phyloP scores from a whole-genome alignment of 1,284 basidiomycete genomes.

The Trichosporon sp. region DNA sequence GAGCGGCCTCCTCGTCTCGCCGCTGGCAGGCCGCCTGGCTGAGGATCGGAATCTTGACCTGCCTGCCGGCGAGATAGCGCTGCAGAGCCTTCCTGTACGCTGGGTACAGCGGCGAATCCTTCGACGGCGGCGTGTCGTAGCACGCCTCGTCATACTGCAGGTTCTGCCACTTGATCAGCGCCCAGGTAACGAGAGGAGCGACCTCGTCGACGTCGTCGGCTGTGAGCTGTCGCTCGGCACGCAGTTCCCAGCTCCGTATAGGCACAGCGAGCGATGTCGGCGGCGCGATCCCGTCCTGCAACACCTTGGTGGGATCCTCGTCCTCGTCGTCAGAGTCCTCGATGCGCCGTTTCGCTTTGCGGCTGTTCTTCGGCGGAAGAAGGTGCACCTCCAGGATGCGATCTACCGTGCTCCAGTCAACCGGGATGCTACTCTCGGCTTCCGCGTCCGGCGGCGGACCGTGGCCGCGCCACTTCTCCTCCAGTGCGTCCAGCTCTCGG shows the following conservation, averaged over 20 bases:
- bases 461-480: conserved; percentile 26
- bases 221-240: conserved; percentile 53
- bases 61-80: conserved; percentile 61
- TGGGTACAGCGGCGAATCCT: conserved; percentile 51
- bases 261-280: conserved; percentile 25
- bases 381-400: conserved; percentile 71
- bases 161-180: conserved; percentile 75
- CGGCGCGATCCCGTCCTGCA: conserved; percentile 36
- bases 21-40: conserved; percentile 29
- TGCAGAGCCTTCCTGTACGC: conserved; percentile 64
- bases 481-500: conserved; percentile 15
- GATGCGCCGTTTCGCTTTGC: conserved; percentile 26
- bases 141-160: conserved; percentile 86
- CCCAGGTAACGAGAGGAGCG: conserved; percentile 40
- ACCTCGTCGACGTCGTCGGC: conserved; percentile 59
- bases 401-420: conserved; percentile 59
- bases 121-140: conserved; percentile 76
- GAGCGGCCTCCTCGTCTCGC: conserved; percentile 37
- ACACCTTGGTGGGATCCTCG: background rate
- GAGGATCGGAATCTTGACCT: conserved; percentile 60
- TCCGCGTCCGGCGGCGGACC: conserved; percentile 53
- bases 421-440: conserved; percentile 67
- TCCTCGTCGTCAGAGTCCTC: conserved; percentile 28
- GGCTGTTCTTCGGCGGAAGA: conserved; percentile 45
- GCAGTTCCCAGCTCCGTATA: conserved; percentile 57